Evolutionary conservation across 106 monocot genomes (phyloP).

Genomic region (Agapanthus africanus): DNA sequence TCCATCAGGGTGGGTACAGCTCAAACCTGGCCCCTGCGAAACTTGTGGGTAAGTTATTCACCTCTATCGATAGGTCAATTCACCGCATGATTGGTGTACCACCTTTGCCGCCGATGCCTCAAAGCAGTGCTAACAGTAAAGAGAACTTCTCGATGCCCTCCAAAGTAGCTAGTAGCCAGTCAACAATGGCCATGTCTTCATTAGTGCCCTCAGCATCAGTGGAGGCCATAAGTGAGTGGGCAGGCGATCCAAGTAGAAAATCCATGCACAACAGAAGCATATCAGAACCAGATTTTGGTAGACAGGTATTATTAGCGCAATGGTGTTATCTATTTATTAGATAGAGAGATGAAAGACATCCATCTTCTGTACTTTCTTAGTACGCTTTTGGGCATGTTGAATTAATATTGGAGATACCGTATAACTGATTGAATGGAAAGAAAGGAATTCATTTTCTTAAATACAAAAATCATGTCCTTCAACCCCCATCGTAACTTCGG

Average conservation of each 20-base stretch:
- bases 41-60: conserved; percentile 82
- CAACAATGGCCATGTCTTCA: conserved; percentile 66
- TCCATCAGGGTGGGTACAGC: conserved; percentile 70
- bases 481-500: too few relatives aligned
- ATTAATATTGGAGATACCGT: too few relatives aligned
- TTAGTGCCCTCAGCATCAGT: conserved; percentile 78
- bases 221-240: conserved; percentile 69
- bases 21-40: conserved; percentile 77
- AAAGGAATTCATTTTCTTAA: too few relatives aligned
- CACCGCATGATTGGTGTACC: conserved; percentile 88
- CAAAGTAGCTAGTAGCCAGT: conserved; percentile 63
- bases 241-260: conserved; percentile 34
- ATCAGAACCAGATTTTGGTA: conserved; percentile 91
- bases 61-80: conserved; percentile 77
- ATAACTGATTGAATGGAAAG: too few relatives aligned
- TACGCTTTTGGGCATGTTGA: too few relatives aligned
- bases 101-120: conserved; percentile 50
- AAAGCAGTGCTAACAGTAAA: conserved; percentile 23
- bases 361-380: too few relatives aligned
- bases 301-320: too few relatives aligned
- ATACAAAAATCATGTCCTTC: too few relatives aligned
- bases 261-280: conserved; percentile 64
- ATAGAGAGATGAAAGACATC: too few relatives aligned
- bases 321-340: not conserved
- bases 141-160: conserved; percentile 21